Percentiles rank a stretch among this genome's conserved stretches.
Conservation (phyloP, 2,329 filamentous ascomycete genomes). For the Pyricularia grisea region DNA sequence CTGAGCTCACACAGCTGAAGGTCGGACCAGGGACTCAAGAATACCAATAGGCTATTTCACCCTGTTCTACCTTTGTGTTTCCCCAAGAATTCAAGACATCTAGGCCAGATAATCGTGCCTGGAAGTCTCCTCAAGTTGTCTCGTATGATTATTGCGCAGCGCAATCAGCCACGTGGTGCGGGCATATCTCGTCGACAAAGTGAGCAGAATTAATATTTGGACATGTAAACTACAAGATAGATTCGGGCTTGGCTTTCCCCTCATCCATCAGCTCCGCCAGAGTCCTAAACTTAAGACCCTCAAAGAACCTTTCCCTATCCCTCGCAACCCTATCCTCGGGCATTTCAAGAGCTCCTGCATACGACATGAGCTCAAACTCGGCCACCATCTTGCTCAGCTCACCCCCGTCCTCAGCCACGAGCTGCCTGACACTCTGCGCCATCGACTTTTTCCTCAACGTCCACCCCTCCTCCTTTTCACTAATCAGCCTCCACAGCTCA, state of each 20-base stretch:
- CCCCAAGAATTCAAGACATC: no score
- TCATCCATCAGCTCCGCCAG: slow-evolving; percentile 3
- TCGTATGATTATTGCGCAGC: no score
- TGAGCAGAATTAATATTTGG: no score
- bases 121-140: no score
- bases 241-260: neutral
- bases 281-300: neutral
- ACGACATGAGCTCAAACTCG: neutral
- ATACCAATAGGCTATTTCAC: no score
- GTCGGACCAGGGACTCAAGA: no score
- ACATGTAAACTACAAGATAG: neutral
- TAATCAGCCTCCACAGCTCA: neutral
- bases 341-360: neutral
- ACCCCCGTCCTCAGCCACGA: neutral
- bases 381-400: neutral
- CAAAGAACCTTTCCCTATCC: neutral
- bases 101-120: no score
- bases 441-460: neutral
- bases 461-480: neutral
- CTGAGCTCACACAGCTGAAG: no score
- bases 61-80: no score
- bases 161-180: no score
- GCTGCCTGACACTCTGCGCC: neutral
- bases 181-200: no score
- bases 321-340: neutral